Conservation (phyloP, 345 rosid genomes). For the Reutealis trisperma region DNA sequence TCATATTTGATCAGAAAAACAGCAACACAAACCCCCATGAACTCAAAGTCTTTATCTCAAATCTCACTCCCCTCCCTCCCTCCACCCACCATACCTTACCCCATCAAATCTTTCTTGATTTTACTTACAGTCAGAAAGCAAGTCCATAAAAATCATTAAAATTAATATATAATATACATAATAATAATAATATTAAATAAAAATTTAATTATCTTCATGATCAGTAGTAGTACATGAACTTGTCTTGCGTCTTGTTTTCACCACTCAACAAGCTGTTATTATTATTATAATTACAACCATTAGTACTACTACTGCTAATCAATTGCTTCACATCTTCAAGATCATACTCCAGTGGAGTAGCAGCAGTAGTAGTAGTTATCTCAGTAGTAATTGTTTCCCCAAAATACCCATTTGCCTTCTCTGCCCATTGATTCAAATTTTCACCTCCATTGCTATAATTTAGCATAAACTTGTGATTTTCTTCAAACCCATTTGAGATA, state of each 20-base stretch:
- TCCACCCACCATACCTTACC: conserved; percentile 59
- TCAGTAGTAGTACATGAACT: conserved; percentile 49
- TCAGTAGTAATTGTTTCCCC: conserved; percentile 26
- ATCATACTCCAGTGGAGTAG: conserved; percentile 32
- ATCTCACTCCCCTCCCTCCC: not conserved
- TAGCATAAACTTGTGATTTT: conserved; percentile 39
- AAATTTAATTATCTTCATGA: too few relatives aligned
- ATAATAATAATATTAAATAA: not conserved
- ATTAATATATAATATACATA: not conserved
- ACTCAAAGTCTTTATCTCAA: conserved; percentile 31
- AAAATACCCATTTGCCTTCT: conserved; percentile 39
- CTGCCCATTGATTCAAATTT: conserved; percentile 36
- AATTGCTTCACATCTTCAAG: conserved; percentile 68
- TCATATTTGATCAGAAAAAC: conserved; percentile 17
- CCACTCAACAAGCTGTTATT: conserved; percentile 38
- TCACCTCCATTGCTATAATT: conserved; percentile 27
- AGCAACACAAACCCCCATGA: conserved; percentile 38
- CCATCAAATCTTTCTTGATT: conserved; percentile 67
- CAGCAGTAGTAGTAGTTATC: not conserved
- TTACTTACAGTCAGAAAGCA: conserved; percentile 48
- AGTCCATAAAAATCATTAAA: conserved; percentile 1
- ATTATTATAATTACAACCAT: conserved; percentile 5
- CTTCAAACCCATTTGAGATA: conserved; percentile 35
- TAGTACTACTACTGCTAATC: conserved; percentile 37
- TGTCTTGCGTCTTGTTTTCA: conserved; percentile 63